Evolutionary conservation across 768 basidiomycete species (phyloP).

Genomic region (Pisolithus tinctorius): DNA sequence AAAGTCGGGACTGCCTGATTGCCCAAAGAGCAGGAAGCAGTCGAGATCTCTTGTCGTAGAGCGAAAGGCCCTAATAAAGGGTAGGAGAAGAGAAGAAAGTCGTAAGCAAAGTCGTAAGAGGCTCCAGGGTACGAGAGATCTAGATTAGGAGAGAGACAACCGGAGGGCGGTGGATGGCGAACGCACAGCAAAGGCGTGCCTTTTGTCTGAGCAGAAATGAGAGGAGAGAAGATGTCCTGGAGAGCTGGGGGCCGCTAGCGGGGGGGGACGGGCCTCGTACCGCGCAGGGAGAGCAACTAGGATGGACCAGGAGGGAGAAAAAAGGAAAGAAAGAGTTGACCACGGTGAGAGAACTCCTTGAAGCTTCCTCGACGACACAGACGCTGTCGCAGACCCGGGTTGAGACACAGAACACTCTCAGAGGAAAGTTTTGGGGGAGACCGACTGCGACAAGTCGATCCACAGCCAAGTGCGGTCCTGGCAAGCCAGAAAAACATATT

Average conservation of each 20-base stretch:
- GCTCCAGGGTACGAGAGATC: slow-evolving; percentile 15
- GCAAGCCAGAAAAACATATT: slow-evolving; percentile 3
- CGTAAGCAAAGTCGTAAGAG: slow-evolving; percentile 71
- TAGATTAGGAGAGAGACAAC: slow-evolving; percentile 27
- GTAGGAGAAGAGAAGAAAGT: slow-evolving; percentile 36
- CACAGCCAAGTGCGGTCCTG: slow-evolving; percentile 31
- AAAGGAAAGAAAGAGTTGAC: slow-evolving; percentile 4
- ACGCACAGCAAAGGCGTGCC: slow-evolving; percentile 94
- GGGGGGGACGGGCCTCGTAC: slow-evolving; percentile 13
- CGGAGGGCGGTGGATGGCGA: slow-evolving; percentile 44
- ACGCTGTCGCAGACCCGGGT: slow-evolving; percentile 37
- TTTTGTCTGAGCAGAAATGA: slow-evolving; percentile 47
- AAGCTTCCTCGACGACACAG: slow-evolving; percentile 28
- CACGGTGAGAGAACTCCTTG: slow-evolving; percentile 21
- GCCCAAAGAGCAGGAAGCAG: slow-evolving; percentile 39
- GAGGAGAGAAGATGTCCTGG: slow-evolving; percentile 16
- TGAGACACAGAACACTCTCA: slow-evolving; percentile 11
- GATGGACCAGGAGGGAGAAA: background rate
- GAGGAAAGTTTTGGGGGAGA: slow-evolving; percentile 25
- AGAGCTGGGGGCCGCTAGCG: slow-evolving; percentile 8
- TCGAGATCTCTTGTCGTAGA: slow-evolving; percentile 36
- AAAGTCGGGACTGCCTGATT: slow-evolving; percentile 35
- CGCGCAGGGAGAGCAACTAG: slow-evolving; percentile 7
- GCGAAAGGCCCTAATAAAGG: slow-evolving; percentile 33
- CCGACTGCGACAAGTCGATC: slow-evolving; percentile 41